Evolutionary conservation across 2,329 filamentous ascomycete species (phyloP).

Genomic region (Knufia petricola): DNA sequence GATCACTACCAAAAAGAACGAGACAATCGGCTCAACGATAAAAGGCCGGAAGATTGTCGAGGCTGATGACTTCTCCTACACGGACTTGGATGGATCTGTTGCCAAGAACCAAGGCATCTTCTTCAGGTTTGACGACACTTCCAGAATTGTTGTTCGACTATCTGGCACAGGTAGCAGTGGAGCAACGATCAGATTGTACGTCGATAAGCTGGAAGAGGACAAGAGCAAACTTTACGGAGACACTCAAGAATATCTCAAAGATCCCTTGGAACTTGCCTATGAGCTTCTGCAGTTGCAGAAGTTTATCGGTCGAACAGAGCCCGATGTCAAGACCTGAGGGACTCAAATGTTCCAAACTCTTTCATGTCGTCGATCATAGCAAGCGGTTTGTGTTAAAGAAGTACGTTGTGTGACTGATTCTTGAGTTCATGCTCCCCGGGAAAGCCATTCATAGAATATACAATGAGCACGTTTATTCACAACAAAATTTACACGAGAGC

Average conservation of each 20-base stretch:
- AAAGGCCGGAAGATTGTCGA: conserved; percentile 74
- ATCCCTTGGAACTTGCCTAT: conserved; percentile 76
- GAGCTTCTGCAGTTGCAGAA: conserved; percentile 86
- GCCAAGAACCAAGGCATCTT: conserved; percentile 94
- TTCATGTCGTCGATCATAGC: background rate
- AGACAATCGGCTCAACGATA: conserved; percentile 78
- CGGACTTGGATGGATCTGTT: conserved; percentile 93
- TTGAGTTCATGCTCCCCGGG: too few relatives aligned
- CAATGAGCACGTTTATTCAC: background rate
- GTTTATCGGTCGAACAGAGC: conserved; percentile 82
- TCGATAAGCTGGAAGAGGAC: conserved; percentile 89
- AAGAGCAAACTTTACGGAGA: conserved; percentile 66
- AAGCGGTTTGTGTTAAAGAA: too few relatives aligned
- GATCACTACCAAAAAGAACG: conserved; percentile 55
- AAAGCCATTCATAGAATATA: background rate
- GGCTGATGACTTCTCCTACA: conserved; percentile 96
- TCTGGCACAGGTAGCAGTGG: conserved; percentile 93
- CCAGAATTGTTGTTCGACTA: conserved; percentile 86
- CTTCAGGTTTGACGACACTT: conserved; percentile 87
- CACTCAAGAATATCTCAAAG: conserved; percentile 88
- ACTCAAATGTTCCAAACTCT: background rate
- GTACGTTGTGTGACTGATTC: too few relatives aligned
- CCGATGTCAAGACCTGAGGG: conserved; percentile 84
- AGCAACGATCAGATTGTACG: conserved; percentile 91
- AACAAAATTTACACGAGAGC: background rate